A percentile compares a stretch with the other conserved stretches of the same genome.
These are phyloP conservation scores for Cadophora malorum DNA, from an alignment of 2,329 filamentous ascomycete genomes.

Conservation along the genomic window DNA sequence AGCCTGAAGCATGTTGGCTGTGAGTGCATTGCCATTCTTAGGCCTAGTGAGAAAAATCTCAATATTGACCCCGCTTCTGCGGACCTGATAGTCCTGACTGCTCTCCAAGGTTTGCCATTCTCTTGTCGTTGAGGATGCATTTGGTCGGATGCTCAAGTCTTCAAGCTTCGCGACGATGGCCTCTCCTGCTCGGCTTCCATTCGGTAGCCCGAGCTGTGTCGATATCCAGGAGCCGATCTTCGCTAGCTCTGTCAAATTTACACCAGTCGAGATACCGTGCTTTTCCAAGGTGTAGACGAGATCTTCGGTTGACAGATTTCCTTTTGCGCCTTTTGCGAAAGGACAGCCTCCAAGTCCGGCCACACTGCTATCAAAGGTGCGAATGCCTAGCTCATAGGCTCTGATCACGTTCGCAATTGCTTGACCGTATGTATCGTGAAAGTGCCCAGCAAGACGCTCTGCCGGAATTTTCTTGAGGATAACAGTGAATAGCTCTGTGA, in stretches of 20 bases:
- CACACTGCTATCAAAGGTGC: background rate
- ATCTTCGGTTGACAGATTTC: background rate
- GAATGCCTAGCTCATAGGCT: background rate
- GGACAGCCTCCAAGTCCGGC: background rate
- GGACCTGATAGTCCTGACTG: background rate
- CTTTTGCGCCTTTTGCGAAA: background rate
- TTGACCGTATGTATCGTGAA: background rate
- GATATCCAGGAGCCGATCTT: background rate
- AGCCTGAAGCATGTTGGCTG: slow-evolving; percentile 46
- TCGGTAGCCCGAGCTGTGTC: background rate
- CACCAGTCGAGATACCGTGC: background rate
- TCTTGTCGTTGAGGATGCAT: background rate
- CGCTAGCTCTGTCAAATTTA: background rate
- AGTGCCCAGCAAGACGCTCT: background rate
- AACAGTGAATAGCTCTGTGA: background rate
- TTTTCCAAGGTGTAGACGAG: background rate
- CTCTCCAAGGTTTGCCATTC: background rate
- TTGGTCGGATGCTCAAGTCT: background rate
- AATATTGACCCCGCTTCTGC: slow-evolving; percentile 14
- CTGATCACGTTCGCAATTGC: background rate
- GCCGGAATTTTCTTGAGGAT: background rate
- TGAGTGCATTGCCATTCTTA: slow-evolving; percentile 48
- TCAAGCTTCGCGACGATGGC: background rate
- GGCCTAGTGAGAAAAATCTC: slow-evolving; percentile 47
- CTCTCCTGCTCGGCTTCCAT: background rate